A percentile compares a stretch with the other conserved stretches of the same genome.
Evolutionary conservation across 75 land plant species (phyloP).

Genomic region (Selaginella moellendorffii): DNA sequence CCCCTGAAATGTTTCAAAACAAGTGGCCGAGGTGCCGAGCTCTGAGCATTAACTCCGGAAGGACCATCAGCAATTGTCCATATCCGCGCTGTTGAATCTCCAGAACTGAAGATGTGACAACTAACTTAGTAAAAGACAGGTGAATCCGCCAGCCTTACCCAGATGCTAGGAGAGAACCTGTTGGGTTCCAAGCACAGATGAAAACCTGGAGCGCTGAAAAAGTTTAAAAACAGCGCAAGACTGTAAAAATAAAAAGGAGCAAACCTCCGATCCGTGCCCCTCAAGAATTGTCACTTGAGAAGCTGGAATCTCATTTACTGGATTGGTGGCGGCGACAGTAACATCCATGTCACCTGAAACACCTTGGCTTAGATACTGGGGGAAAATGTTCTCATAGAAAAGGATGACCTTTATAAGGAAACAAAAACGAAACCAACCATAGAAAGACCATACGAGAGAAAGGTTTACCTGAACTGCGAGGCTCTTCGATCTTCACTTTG

Average conservation of each 20-base stretch:
- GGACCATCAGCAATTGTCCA: constrained; percentile 76
- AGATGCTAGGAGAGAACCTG: constrained; percentile 89
- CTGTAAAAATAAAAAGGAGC: not conserved
- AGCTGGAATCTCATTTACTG: constrained; percentile 40
- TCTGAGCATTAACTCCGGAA: constrained; percentile 27
- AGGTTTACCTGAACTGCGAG: not conserved
- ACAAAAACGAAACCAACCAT: too few species aligned
- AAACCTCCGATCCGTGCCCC: constrained; percentile 89
- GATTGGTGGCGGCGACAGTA: constrained; percentile 21
- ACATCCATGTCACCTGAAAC: constrained; percentile 16
- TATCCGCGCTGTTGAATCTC: constrained; percentile 92
- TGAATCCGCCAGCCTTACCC: constrained; percentile 74
- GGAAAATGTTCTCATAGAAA: too few species aligned
- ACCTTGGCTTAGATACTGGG: too few species aligned
- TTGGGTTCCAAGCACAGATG: constrained; percentile 92
- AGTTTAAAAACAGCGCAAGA: not conserved
- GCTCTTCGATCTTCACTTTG: constrained; percentile 43
- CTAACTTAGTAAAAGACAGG: too few species aligned
- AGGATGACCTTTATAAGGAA: too few species aligned
- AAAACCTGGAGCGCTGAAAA: constrained; percentile 35
- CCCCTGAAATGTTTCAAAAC: constrained; percentile 89
- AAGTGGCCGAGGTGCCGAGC: constrained; percentile 32
- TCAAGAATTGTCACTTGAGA: constrained; percentile 75
- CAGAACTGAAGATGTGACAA: constrained; percentile 43
- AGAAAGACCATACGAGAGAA: too few species aligned